Conservation (phyloP, 805 yeast species). For the Sugiyamaella boreocaroliniensis region DNA sequence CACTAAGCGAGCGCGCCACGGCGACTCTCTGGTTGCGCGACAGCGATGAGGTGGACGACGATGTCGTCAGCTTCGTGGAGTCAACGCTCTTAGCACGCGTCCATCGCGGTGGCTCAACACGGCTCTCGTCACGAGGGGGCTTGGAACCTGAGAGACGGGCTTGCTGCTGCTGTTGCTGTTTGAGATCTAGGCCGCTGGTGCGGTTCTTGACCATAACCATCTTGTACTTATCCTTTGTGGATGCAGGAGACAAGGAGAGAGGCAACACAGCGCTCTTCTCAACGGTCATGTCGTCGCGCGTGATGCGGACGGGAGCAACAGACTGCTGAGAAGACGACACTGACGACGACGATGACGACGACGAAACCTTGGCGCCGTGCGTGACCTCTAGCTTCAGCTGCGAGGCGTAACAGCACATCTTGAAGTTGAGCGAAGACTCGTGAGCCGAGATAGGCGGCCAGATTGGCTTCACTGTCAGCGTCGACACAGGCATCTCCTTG, state of each 20-base stretch:
- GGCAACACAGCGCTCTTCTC: conserved; percentile 50
- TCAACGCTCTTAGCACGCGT: background rate
- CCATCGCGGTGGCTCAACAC: background rate
- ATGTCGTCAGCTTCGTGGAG: background rate
- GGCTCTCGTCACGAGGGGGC: background rate
- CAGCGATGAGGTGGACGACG: background rate
- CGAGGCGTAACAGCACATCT: conserved; percentile 7
- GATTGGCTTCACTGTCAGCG: conserved; percentile 59
- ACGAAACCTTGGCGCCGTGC: background rate
- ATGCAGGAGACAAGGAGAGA: conserved; percentile 85
- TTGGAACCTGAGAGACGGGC: background rate
- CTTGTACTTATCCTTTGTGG: conserved; percentile 78
- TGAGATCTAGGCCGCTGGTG: conserved; percentile 5
- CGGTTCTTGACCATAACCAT: conserved; percentile 26
- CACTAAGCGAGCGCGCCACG: background rate
- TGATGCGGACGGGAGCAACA: conserved; percentile 16
- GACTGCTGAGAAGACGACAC: too few species aligned
- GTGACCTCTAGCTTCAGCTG: conserved; percentile 1
- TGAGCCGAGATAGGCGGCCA: conserved; percentile 50
- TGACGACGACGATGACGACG: background rate
- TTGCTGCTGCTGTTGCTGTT: conserved; percentile 8
- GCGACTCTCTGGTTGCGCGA: background rate
- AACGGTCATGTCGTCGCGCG: conserved; percentile 36
- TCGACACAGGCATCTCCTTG: conserved; percentile 50
- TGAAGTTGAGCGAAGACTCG: conserved; percentile 14